Evolutionary conservation across 140 eudicot species (phyloP), one percentile per base, ranked within the genome.

Genomic region (Stevia rebaudiana): DNA sequence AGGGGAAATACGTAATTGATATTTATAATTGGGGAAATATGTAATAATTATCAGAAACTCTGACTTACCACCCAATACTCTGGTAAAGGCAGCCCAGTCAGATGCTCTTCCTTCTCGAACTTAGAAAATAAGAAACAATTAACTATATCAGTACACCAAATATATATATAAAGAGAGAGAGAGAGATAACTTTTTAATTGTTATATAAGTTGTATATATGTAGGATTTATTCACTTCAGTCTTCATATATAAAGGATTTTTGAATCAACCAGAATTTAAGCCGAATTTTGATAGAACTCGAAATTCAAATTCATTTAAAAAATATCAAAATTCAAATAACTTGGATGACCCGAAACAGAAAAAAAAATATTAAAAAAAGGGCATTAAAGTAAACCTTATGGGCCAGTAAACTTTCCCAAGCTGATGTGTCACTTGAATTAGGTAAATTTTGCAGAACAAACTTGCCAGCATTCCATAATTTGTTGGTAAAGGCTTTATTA

Each of bases 391-490:
- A 74, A 56, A 74, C 98, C 98, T 91, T 78, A 69, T 77, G 80
- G 39, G 83, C 82, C 71, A 55, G 61, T 56, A 88, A 40, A 62
- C 66, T 79, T 55, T 78, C 83, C 85, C 88, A 81, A 47, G 95
- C 89, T 61, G 95, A 70, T 54, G 36, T 12, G 69, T 92, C 94
- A 75, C 74, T 81, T 85, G 71, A 84, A 67, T 25, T 46, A 16
- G 98, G 98, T 79, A 92, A 79, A 84, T 88, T 92, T 71, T 85
- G 96, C 74, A 92, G 64, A 52, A 92, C 79, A 74, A 88, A 92
- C 77, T 92, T 92, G 28, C 98, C 98, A 69, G 96, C 98, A 78
- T 92, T 92, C 98, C 98, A 92, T 63, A 92, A 72, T 61, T 92
- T 92, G 78, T 92, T 92, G 63, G 98, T 92, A 81, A 92, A 88